These are phyloP conservation scores for Candida arabinofermentans DNA, from an alignment of 805 yeast species.

Conservation along the genomic window DNA sequence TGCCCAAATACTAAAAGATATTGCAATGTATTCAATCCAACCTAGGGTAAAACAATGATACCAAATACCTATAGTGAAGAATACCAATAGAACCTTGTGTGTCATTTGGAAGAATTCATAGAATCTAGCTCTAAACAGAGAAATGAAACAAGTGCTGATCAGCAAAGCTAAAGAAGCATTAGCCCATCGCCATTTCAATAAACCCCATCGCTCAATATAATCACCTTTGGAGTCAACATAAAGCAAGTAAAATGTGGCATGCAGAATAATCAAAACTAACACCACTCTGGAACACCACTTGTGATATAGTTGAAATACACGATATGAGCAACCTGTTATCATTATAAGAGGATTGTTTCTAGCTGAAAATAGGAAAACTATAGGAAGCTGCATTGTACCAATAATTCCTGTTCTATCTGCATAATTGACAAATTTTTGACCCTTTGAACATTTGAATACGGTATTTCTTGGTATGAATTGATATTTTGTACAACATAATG, in stretches of 20 bases:
- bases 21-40: conserved; percentile 49
- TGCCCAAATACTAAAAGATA: conserved; percentile 63
- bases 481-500: conserved; percentile 29
- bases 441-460: conserved; percentile 28
- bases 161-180: conserved; percentile 32
- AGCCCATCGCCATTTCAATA: conserved; percentile 42
- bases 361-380: conserved; percentile 32
- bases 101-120: conserved; percentile 45
- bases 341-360: conserved; percentile 31
- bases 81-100: conserved; percentile 39
- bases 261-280: conserved; percentile 35
- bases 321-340: conserved; percentile 33
- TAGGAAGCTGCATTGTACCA: conserved; percentile 35
- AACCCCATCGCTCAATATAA: conserved; percentile 34
- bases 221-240: conserved; percentile 35
- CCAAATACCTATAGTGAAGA: conserved; percentile 43
- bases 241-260: conserved; percentile 35
- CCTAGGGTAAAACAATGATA: conserved; percentile 44
- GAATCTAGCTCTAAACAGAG: conserved; percentile 32
- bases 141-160: conserved; percentile 26
- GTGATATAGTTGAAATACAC: conserved; percentile 35
- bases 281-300: conserved; percentile 39
- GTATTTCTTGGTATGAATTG: conserved; percentile 25
- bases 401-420: conserved; percentile 48
- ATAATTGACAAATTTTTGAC: conserved; percentile 27